Base-by-base conservation (phyloP, 2,329 filamentous ascomycete species). In the Paracoccidioides lutzii region DNA sequence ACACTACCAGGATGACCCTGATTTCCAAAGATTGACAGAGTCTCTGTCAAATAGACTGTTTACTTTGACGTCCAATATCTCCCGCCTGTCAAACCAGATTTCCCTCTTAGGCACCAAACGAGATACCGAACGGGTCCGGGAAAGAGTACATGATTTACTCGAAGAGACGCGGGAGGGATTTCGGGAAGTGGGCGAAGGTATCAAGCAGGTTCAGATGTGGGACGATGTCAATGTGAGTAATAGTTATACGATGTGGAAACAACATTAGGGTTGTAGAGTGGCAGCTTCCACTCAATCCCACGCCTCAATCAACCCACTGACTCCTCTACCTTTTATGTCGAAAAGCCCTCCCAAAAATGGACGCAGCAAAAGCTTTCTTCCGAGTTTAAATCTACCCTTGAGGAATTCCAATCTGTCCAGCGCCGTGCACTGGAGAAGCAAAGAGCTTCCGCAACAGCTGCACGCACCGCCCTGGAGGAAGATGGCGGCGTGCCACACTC, bases 311-410 rank as follows among this genome's bases (percentile, higher is more conserved):
- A 22, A 2, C 22, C 22, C 22, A 22, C 22, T 22, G 22, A 22
- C 22, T 22, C 22, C 22, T 22, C 22, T 22, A 22, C 1, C 22
- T 22, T 22, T 22, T 22, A 22, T 22, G 22, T 22, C 22, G 22
- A 22, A 22, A 22, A 95, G 89, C 88, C 91, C 58, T 87, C 89
- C 55, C 93, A 98, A 76, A 94, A 91, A 72, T 97, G 95, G 76
- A 93, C 90, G 28, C 91, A 96, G 66, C 88, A 91, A 63, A 97
- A 97, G 71, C 80, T 98, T 38, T 91, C 89, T 59, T 87, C 88
- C 66, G 90, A 97, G 69, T 96, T 97, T 76, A 87, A 90, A 67
- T 81, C 87, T 40, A 87, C 88, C 51, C 81, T 97, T 57, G 82
- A 85, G 63, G 90, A 96, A 65, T 98, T 98, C 73, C 91, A 97